Evolutionary conservation across 768 basidiomycete species (phyloP), one percentile per base, ranked within the genome.

Genomic region (Coprinopsis cinerea): DNA sequence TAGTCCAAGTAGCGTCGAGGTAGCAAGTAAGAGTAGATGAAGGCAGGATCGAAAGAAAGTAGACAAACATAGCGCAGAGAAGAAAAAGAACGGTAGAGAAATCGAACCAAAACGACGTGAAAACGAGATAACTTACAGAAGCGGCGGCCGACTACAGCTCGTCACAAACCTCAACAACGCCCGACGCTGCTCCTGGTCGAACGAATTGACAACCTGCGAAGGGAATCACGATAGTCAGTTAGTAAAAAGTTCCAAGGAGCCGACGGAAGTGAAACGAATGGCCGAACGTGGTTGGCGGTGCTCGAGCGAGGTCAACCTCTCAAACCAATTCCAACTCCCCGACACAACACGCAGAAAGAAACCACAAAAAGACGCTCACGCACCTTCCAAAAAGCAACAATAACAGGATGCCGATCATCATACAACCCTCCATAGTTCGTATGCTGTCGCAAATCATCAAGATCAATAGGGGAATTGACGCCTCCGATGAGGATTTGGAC

Each of bases 401-500:
- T 86, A 0, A 89, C 90, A 10, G 71, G 67, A 55, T 93, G 81
- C 4, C 81, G 66, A 37, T 84, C 76, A 56, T 85, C 74, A 58
- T 85, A 92, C 17, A 85, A 59, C 4, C 93, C 92, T 1, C 92
- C 91, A 53, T 95, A 92, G 44, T 83, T 77, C 0, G 90, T 90
- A 58, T 98, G 73, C 7, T 63, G 59, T 50, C 83, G 72, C 51
- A 97, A 66, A 64, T 99, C 94, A 14, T 85, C 81, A 6, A 97
- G 55, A 60, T 94, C 88, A 41, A 95, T 84, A 0, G 87, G 85
- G 0, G 88, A 73, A 52, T 94, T 87, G 26, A 88, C 87, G 5
- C 91, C 92, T 0, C 94, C 94, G 4, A 99, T 74, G 1, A 98
- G 72, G 42, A 95, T 85, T 62, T 93, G 92, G 2, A 97, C 73